Evolutionary conservation across 495 filamentous ascomycete genomes (phyloP), one percentile per base, ranked within the genome.

Genomic region (Emericellopsis terricola): DNA sequence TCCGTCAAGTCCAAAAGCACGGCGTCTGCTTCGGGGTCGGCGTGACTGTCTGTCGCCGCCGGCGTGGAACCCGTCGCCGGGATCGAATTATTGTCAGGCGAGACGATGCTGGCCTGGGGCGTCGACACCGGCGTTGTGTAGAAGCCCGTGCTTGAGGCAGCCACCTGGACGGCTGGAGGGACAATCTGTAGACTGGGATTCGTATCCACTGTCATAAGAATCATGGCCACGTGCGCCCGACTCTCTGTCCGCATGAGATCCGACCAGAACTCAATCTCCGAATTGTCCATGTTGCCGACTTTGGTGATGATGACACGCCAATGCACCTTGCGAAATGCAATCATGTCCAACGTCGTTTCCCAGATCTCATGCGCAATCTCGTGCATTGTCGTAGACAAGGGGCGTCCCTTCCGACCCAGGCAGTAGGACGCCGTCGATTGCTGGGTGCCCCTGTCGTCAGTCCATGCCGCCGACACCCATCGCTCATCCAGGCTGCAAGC

Each of bases 401-500:
- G 56, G 31, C 64, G 65, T 18, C 69, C 67, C 41, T 76, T 70
- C 43, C 71, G 69, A 15, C 73, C 73, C 3, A 91, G 59, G 43
- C 79, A 79, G 51, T 91, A 91, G 2, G 81, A 81, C 19, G 80
- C 75, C 3, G 64, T 79, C 41, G 69, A 74, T 49, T 92, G 82
- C 37, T 80, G 66, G 27, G 60, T 69, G 0, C 89, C 91, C 16
- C 61, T 68, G 43, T 72, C 84, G 52, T 96, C 85, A 1, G 79
- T 81, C 91, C 91, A 99, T n/a, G 80, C 79, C 3, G 74, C 84
- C 1, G 77, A 77, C 29, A 94, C 52, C 91, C 91, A 99, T 13
- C 79, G 69, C 30, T 80, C 74, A 47, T 89, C 82, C 19, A 75
- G 56, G 47, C 81, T 87, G 39, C 75, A 72, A 0, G 78, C 77